Evolutionary conservation across 768 basidiomycete species (phyloP).

Genomic region (Termitomyces sp.): DNA sequence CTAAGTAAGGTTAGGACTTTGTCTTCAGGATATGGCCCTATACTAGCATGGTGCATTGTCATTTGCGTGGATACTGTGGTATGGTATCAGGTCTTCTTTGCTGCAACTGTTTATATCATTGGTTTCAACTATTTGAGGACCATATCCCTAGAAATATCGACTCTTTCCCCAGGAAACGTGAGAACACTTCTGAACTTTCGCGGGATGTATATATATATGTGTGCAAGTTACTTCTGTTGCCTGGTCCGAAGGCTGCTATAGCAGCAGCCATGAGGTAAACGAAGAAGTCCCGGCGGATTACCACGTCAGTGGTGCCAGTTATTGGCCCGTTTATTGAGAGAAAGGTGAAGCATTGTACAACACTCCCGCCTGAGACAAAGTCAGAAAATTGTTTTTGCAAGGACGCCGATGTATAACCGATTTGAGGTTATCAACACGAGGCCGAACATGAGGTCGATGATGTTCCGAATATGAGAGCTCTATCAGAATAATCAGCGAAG

Average conservation of each 20-base stretch:
- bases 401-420: constrained; percentile 5
- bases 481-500: constrained; percentile 18
- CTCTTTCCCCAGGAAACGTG: background rate
- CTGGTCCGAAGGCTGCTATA: background rate
- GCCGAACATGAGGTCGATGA: constrained; percentile 29
- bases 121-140: background rate
- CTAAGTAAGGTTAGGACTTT: constrained; percentile 3
- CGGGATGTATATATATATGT: constrained; percentile 12
- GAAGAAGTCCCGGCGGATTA: constrained; percentile 5
- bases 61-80: background rate
- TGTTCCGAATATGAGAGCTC: constrained; percentile 11
- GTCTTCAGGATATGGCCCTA: background rate
- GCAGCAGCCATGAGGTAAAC: constrained; percentile 26
- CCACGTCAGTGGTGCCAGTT: background rate
- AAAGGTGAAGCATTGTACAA: background rate
- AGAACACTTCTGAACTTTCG: constrained; percentile 8
- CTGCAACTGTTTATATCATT: background rate
- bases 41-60: background rate
- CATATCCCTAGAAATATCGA: background rate
- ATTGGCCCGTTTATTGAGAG: background rate
- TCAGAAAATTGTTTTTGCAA: background rate
- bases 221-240: background rate
- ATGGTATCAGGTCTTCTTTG: background rate
- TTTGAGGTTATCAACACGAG: constrained; percentile 30
- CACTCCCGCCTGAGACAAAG: constrained; percentile 7